Evolutionary conservation across 2,329 filamentous ascomycete species (phyloP), one percentile per base, ranked within the genome.

Genomic region (Knufia petricola): DNA sequence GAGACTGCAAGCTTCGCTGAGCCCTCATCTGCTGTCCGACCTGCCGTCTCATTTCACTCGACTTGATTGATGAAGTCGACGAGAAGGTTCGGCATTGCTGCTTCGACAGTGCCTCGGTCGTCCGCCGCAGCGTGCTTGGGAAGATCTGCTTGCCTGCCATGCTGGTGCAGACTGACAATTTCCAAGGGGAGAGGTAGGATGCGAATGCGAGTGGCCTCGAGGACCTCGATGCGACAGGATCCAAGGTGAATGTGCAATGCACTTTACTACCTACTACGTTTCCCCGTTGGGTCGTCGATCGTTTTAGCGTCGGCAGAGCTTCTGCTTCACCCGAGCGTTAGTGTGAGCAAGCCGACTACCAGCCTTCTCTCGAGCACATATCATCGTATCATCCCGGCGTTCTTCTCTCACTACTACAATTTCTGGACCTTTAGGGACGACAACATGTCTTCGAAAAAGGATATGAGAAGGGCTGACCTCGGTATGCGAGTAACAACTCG

Each of bases 391-490:
- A n/a, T n/a, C n/a, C n/a, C n/a, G n/a, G n/a, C n/a, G n/a, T n/a
- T n/a, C n/a, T n/a, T n/a, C n/a, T n/a, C n/a, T n/a, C n/a, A n/a
- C n/a, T n/a, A n/a, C n/a, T n/a, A n/a, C n/a, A n/a, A n/a, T n/a
- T n/a, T n/a, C n/a, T n/a, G n/a, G n/a, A n/a, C n/a, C n/a, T n/a
- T n/a, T n/a, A n/a, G n/a, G n/a, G n/a, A n/a, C n/a, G n/a, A 34
- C 58, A 66, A 56, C 43, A 85, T 87, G 82, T 71, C 82, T 45
- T 72, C 77, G 48, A 83, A 79, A 66, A 86, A 85, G 67, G 84
- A 88, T 63, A 85, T 87, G 82, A 79, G 84, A 53, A 75, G 84
- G 61, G 68, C 74, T 52, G 84, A 89, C 65, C 74, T 89, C 56
- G 77, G 84, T 87, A 75, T 58, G 78, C 65, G 39, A 10, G 19